Evolutionary conservation across 371 early-diverging fungal genomes (phyloP).

Genomic region (Rhizopus sp.): DNA sequence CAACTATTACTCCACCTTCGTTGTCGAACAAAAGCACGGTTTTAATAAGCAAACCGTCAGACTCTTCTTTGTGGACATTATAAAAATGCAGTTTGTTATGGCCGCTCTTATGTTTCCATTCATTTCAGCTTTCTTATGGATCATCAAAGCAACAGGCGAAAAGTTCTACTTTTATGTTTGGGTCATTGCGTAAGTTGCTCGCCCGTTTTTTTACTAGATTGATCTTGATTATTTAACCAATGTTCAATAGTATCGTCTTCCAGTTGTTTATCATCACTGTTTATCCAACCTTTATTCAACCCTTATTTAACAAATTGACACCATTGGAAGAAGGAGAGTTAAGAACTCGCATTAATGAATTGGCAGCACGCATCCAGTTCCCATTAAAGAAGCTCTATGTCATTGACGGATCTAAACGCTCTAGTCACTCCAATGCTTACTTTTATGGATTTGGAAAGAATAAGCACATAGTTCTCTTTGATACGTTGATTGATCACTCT

Average conservation of each 20-base stretch:
- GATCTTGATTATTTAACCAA: neutral
- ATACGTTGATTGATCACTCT: slow-evolving; percentile 91
- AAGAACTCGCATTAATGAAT: slow-evolving; percentile 78
- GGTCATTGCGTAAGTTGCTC: slow-evolving; percentile 73
- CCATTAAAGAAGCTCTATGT: slow-evolving; percentile 93
- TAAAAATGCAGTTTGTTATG: slow-evolving; percentile 74
- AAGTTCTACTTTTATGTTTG: slow-evolving; percentile 90
- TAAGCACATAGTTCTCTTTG: slow-evolving; percentile 97
- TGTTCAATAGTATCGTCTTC: slow-evolving; percentile 70
- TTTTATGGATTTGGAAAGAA: slow-evolving; percentile 96
- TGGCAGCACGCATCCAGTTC: slow-evolving; percentile 88
- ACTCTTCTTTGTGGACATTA: slow-evolving; percentile 81
- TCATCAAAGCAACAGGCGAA: slow-evolving; percentile 83
- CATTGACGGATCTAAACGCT: slow-evolving; percentile 95
- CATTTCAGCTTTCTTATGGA: slow-evolving; percentile 79
- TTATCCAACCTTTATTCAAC: slow-evolving; percentile 96
- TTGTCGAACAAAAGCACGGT: slow-evolving; percentile 93
- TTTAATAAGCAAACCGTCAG: slow-evolving; percentile 95
- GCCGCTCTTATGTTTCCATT: slow-evolving; percentile 79
- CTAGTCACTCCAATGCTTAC: slow-evolving; percentile 97
- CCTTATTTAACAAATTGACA: slow-evolving; percentile 96
- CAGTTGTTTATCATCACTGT: slow-evolving; percentile 90
- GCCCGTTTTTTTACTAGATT: neutral
- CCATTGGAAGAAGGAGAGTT: slow-evolving; percentile 89
- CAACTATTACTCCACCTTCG: slow-evolving; percentile 89